These are phyloP conservation scores for Dioszegia crocea DNA, from an alignment of 768 basidiomycete species.

Conservation along the genomic window DNA sequence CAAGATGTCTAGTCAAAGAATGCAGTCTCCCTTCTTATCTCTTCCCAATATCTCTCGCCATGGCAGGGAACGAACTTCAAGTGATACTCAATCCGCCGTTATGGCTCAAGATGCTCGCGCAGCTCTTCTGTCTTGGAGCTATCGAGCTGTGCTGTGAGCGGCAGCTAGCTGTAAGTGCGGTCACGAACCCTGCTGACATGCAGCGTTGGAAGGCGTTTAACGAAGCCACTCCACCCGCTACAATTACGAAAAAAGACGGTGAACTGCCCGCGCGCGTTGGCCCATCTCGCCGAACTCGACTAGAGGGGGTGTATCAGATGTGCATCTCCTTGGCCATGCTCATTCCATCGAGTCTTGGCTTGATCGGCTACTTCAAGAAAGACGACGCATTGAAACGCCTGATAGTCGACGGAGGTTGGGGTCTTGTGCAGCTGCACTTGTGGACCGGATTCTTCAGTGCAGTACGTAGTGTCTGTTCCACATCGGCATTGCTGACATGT, in stretches of 20 bases:
- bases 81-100: background rate
- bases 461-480: background rate
- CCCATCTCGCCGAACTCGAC: background rate
- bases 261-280: background rate
- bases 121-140: background rate
- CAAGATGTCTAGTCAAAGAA: no score
- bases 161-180: conserved; percentile 1
- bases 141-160: conserved; percentile 2
- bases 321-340: background rate
- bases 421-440: background rate
- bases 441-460: background rate
- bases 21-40: background rate
- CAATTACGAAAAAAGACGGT: background rate
- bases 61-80: no score
- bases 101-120: background rate
- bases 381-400: background rate
- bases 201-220: background rate
- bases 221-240: background rate
- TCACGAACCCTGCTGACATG: background rate
- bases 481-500: background rate
- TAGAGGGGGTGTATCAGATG: background rate
- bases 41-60: background rate
- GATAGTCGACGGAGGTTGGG: background rate
- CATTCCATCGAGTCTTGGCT: background rate
- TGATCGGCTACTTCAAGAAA: background rate